Conservation (phyloP, 805 yeast genomes). For the Kodamaea lidongshanica region DNA sequence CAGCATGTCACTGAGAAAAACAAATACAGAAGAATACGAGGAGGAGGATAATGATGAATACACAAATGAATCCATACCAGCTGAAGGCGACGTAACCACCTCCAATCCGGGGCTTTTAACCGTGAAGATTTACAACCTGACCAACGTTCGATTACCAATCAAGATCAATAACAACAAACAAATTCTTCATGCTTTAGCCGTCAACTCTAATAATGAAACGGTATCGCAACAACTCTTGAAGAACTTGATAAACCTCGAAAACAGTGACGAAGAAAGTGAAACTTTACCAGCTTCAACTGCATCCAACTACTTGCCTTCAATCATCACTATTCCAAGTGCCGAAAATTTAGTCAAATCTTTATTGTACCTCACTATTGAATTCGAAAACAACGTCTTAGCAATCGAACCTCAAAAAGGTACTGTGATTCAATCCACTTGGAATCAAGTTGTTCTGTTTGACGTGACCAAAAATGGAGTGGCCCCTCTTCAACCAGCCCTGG, state of each 20-base stretch:
- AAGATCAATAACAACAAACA: slow-evolving; percentile 59
- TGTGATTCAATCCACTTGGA: slow-evolving; percentile 72
- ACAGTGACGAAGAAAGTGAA: slow-evolving; percentile 11
- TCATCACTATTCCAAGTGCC: slow-evolving; percentile 48
- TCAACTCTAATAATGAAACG: slow-evolving; percentile 36
- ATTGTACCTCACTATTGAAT: slow-evolving; percentile 82
- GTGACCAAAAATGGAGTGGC: slow-evolving; percentile 40
- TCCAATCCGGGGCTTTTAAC: slow-evolving; percentile 65
- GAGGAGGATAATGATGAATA: slow-evolving; percentile 1
- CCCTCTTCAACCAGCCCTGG: slow-evolving; percentile 7
- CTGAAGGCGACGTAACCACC: slow-evolving; percentile 2
- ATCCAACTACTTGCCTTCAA: slow-evolving; percentile 44
- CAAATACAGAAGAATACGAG: background rate
- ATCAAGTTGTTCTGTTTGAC: slow-evolving; percentile 86
- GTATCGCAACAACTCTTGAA: slow-evolving; percentile 16
- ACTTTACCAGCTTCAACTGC: slow-evolving; percentile 28
- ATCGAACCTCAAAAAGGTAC: slow-evolving; percentile 85
- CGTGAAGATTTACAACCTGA: slow-evolving; percentile 68
- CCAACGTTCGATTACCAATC: slow-evolving; percentile 63
- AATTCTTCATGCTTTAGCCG: slow-evolving; percentile 59
- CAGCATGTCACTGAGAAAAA: background rate
- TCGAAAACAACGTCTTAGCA: slow-evolving; percentile 87
- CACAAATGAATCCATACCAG: slow-evolving; percentile 2
- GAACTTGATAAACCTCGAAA: slow-evolving; percentile 10
- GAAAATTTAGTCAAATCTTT: slow-evolving; percentile 55